Evolutionary conservation across 352 stramenopile species (phyloP), one percentile per base, ranked within the genome.

Genomic region (Blastocystis sp.): DNA sequence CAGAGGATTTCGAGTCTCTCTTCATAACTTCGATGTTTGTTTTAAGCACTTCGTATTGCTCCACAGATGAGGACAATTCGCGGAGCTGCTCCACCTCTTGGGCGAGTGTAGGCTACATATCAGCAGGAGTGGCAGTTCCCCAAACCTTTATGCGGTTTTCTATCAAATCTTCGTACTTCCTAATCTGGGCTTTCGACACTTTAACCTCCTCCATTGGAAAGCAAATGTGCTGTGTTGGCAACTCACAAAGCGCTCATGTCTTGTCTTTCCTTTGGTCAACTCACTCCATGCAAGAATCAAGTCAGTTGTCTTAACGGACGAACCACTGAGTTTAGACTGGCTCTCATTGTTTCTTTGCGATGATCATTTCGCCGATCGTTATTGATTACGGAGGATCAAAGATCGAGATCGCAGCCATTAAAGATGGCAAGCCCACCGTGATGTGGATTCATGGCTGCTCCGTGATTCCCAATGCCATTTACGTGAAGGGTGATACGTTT

Each of bases 11-110:
- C 42, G 38, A 10, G 1, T 74, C 62, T 42, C 63, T 87, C n/a
- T 77, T 78, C 77, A 87, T 87, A 24, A 77, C 9, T 76, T 76
- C 34, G 14, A 87, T 87, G 38, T 87, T 87, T 59, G 62, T 54
- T 79, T 65, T 69, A 2, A 87, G 54, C 7, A 87, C 38, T 6
- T 74, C 62, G n/a, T 77, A 87, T 40, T 87, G 62, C 45, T 87
- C 62, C 14, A 77, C 43, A 45, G 48, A 48, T 6, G 62, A 77
- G 17, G 65, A 42, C 45, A 48, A 28, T 61, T 87, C 77, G 17
- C 45, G 21, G 0, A 87, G 21, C 28, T 19, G 19, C 14, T 87
- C 65, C 24, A 77, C 79, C 11, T 45, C 24, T 11, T 28, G 43
- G 9, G 21, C 57, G 10, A 77, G 52, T 24, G 43, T 87, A 6